Evolutionary conservation across 2,329 filamentous ascomycete genomes (phyloP).

Genomic region (Emergomyces pasteurianus): DNA sequence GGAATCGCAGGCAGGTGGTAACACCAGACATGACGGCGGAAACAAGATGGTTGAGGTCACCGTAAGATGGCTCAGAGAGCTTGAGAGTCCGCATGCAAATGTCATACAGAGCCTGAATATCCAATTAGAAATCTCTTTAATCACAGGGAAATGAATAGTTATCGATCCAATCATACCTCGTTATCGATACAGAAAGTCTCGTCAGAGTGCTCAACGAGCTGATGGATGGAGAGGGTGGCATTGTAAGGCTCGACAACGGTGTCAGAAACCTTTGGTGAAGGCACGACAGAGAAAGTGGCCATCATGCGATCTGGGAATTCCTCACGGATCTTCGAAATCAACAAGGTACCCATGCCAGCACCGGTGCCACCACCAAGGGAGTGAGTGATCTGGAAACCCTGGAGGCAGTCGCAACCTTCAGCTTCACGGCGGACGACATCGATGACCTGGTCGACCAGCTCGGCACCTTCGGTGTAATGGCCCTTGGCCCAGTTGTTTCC

Average conservation of each 20-base stretch:
- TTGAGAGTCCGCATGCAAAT: conserved; percentile 99
- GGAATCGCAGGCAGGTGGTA: conserved; percentile 97
- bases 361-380: conserved; percentile 99
- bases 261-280: conserved; percentile 98
- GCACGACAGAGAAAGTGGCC: conserved; percentile 98
- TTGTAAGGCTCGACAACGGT: conserved; percentile 99
- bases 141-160: neutral
- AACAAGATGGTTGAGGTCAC: conserved; percentile 98
- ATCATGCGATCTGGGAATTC: conserved; percentile 99
- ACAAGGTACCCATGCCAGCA: conserved; percentile 98
- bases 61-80: conserved; percentile 96
- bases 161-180: conserved; percentile 45
- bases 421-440: conserved; percentile 98
- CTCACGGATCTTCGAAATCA: conserved; percentile 99
- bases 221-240: conserved; percentile 95
- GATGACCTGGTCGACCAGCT: conserved; percentile 95
- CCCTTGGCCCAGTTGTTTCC: conserved; percentile 99
- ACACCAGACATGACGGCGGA: conserved; percentile 99
- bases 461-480: conserved; percentile 99
- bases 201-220: conserved; percentile 99
- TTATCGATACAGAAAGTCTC: conserved; percentile 99
- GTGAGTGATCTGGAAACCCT: conserved; percentile 99
- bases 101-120: conserved; percentile 73
- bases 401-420: conserved; percentile 97
- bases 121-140: neutral